phyloP scores from a whole-genome alignment of 2,329 filamentous ascomycete species.

The Paracamarosporium sp. region DNA sequence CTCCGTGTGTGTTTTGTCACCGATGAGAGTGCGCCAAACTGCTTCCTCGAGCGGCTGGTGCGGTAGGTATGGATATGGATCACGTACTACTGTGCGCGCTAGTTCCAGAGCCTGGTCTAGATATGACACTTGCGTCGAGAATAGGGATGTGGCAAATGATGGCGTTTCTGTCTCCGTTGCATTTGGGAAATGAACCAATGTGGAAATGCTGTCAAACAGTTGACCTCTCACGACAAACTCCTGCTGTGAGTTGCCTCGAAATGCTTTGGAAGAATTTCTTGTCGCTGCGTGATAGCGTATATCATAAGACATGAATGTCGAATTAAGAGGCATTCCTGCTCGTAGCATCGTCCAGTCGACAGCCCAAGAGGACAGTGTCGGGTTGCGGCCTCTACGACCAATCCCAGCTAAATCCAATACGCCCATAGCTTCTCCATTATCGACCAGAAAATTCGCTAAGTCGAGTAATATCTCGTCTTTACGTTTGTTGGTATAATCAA shows the following conservation, averaged over 20 bases:
- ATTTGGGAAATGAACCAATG: background rate
- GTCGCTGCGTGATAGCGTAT: background rate
- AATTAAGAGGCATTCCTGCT: background rate
- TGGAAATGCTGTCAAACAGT: background rate
- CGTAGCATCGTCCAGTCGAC: background rate
- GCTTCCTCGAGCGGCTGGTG: background rate
- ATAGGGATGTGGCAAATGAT: background rate
- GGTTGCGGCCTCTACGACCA: background rate
- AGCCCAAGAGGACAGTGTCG: background rate
- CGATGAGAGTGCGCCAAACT: slow-evolving; percentile 1
- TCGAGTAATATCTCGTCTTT: background rate
- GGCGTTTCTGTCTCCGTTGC: background rate
- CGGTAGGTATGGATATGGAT: background rate
- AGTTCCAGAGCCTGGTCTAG: background rate
- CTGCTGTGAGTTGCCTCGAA: background rate
- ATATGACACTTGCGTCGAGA: background rate
- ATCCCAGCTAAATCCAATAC: background rate
- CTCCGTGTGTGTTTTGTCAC: background rate
- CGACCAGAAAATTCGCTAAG: background rate
- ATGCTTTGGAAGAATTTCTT: background rate
- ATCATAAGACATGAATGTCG: background rate
- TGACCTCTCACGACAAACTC: background rate
- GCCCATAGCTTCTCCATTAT: background rate
- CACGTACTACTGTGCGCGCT: background rate
- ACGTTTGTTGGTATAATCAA: background rate